Evolutionary conservation across 192 early-diverging fungal genomes (phyloP), one percentile per base, ranked within the genome.

Genomic region (Geosiphon pyriformis): DNA sequence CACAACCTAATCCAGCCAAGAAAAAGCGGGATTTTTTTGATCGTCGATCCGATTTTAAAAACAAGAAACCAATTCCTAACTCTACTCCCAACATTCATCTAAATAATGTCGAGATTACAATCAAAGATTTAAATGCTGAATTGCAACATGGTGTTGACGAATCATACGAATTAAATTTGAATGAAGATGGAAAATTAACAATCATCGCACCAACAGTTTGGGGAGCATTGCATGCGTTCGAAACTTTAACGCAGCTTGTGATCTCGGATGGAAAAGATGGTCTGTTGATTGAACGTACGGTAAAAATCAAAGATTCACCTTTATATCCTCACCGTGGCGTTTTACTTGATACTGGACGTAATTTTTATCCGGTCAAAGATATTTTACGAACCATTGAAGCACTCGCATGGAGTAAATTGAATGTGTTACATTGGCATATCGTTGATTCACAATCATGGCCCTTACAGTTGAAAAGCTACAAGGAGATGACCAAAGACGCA

Each of bases 341-440:
- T 0, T 60, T 88, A 73, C 52, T 91, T 27, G 89, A 92, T 65
- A 87, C 91, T 25, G 66, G 88, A 42, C 78, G 89, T 50, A 89
- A 92, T 70, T 91, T 73, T 59, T 89, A 84, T 48, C 79, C 88
- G 0, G 74, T 90, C 27, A 70, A 72, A 10, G 80, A 82, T 18
- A 74, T 92, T 53, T 76, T 84, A 70, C 74, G 84, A 42, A 90
- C 87, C 31, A 76, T 92, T 2, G 89, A 92, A 51, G 87, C 83
- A 33, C 89, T 92, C 87, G 71, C 84, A 29, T 90, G 85, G 72
- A 92, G 88, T 74, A 92, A 92, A 77, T 65, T 90, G 59, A 92
- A 91, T 50, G 86, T 91, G 35, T 80, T 91, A 49, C 89, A 91
- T 75, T 91, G 88, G 88, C 89, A 92, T 66, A 76, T 92, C 20